Conservation (phyloP, 2,329 filamentous ascomycete genomes). For the Sphaerostilbella broomeana region DNA sequence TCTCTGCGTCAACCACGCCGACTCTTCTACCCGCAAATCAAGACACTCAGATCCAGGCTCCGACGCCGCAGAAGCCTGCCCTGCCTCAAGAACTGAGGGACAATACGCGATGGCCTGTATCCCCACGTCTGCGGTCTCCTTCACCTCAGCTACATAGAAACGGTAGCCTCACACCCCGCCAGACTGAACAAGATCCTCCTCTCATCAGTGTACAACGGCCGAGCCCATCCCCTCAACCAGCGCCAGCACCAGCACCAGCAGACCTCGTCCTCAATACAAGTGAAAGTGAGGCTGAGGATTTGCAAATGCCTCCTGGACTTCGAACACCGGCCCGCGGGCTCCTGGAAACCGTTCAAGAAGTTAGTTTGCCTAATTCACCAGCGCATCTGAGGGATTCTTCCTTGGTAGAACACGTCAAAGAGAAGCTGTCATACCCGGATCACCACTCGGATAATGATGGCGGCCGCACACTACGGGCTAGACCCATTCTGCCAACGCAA, state of each 20-base stretch:
- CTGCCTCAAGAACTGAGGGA: slow-evolving; percentile 45
- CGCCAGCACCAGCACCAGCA: slow-evolving; percentile 23
- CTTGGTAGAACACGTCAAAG: slow-evolving; percentile 44
- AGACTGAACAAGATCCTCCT: slow-evolving; percentile 44
- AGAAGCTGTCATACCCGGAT: slow-evolving; percentile 38
- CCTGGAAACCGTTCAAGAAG: slow-evolving; percentile 88
- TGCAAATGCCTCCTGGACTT: slow-evolving; percentile 42
- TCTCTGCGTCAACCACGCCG: slow-evolving; percentile 63
- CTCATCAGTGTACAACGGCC: slow-evolving; percentile 48
- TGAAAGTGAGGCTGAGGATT: slow-evolving; percentile 49
- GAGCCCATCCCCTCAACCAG: slow-evolving; percentile 40
- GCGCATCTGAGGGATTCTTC: slow-evolving; percentile 38
- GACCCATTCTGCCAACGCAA: slow-evolving; percentile 38
- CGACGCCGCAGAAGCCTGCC: slow-evolving; percentile 57
- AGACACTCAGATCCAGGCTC: slow-evolving; percentile 55
- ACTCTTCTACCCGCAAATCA: slow-evolving; percentile 53
- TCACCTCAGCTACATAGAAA: slow-evolving; percentile 52
- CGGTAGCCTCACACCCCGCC: slow-evolving; percentile 38
- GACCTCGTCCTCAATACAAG: no score
- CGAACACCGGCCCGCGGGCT: slow-evolving; percentile 56
- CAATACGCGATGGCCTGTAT: slow-evolving; percentile 67
- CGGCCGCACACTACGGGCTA: slow-evolving; percentile 39
- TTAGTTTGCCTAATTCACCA: slow-evolving; percentile 70
- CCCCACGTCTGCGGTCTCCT: slow-evolving; percentile 70
- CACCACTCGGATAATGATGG: slow-evolving; percentile 37